Evolutionary conservation across 208 protist species (phyloP), one percentile per base, ranked within the genome.

Genomic region (Trypanosoma congolense): DNA sequence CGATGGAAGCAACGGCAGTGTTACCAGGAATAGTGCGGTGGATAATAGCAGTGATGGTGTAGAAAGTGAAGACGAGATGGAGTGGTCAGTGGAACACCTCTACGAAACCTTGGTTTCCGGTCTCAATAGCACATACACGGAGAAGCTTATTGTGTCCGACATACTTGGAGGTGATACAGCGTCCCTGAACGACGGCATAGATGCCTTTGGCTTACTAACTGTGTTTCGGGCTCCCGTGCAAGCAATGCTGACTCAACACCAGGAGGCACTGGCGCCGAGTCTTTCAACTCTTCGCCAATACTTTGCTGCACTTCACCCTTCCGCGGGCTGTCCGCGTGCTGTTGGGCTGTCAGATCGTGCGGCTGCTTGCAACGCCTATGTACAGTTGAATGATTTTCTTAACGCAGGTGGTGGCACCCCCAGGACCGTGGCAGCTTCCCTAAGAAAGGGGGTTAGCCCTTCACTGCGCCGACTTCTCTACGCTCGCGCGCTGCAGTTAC

Each of bases 391-490:
- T 40, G 30, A 45, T 1, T 51, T 91, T 21, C 38, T 94, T 38
- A 77, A 79, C 0, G 10, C 46, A 22, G 42, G 42, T 5, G 78
- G 80, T 29, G 73, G 75, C 35, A 58, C 64, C 10, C 60, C 68
- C 24, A 70, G 70, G 48, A 46, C 43, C 25, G 30, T 90, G 45
- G 56, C 72, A 1, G 56, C 38, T 3, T 42, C 83, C 12, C 67
- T 95, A 31, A 74, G 71, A 9, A 62, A 70, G 29, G 64, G 65
- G 19, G 73, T 87, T 29, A 80, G 82, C 67, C 83, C 81, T 9
- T 80, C 82, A 0, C 36, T 95, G 28, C 78, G 87, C 12, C 81
- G 87, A 12, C 66, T 95, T 5, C 49, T 89, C 38, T 95, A 95
- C 59, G 78, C 87, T 10, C 67, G 80, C n/a, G 82, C 80, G 24